Evolutionary conservation across 2,329 filamentous ascomycete species (phyloP).

Genomic region (Aspergillus amoenus): DNA sequence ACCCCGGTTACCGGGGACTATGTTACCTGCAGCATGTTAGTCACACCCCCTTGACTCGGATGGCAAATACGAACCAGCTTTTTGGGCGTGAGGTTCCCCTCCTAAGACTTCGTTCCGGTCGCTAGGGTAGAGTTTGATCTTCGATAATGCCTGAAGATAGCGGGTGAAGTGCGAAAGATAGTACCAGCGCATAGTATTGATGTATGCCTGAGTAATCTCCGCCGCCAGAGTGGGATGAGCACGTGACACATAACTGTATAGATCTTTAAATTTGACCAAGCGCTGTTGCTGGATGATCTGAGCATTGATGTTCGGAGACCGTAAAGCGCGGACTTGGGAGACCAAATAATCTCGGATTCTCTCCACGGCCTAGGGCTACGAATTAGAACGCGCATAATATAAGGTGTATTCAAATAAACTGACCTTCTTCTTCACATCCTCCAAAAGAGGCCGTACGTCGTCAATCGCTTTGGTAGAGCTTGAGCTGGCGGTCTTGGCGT

Average conservation of each 20-base stretch:
- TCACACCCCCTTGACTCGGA: neutral
- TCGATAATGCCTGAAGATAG: conserved; percentile 80
- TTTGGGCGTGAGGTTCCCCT: conserved; percentile 70
- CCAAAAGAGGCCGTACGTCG: conserved; percentile 80
- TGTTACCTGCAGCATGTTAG: conserved; percentile 27
- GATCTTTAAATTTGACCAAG: conserved; percentile 82
- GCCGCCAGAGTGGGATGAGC: conserved; percentile 81
- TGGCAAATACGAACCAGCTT: conserved; percentile 44
- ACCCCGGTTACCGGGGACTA: conserved; percentile 41
- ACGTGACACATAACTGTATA: conserved; percentile 80
- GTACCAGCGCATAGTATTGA: conserved; percentile 99
- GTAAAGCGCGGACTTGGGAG: conserved; percentile 86
- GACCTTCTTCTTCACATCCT: conserved; percentile 80
- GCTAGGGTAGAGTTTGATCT: conserved; percentile 76
- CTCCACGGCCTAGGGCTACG: conserved; percentile 67
- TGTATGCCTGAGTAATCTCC: conserved; percentile 89
- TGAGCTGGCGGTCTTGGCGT: conserved; percentile 63
- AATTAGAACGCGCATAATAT: conserved; percentile 10
- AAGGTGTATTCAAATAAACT: conserved; percentile 5
- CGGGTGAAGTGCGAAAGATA: conserved; percentile 88
- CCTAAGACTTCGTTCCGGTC: conserved; percentile 84
- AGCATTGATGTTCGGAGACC: conserved; percentile 94
- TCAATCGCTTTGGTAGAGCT: conserved; percentile 71
- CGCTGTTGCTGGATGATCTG: conserved; percentile 95
- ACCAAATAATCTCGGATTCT: conserved; percentile 94